Evolutionary conservation across 139 green algal species (phyloP), one percentile per base, ranked within the genome.

Genomic region (Tetradesmus obliquus): DNA sequence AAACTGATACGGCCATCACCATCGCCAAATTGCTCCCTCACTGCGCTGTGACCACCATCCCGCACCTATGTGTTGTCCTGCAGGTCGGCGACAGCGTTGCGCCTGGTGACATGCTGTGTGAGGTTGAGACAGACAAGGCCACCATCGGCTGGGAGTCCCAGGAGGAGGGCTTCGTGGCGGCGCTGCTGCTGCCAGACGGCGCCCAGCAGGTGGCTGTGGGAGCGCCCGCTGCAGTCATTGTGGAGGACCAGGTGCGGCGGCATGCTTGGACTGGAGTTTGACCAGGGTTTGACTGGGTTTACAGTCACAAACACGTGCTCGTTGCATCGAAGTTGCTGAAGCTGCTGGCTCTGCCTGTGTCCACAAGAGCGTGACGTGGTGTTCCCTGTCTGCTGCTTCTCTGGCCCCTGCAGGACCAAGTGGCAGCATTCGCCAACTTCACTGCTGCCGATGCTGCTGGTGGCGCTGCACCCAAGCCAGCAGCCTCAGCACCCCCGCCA

Each of bases 111-210:
- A 92, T 99, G 72, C 95, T 99, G 58, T 97, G 94, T 66, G 98
- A 99, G 88, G 96, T 99, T 32, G 98, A 99, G 94, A 99, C 98
- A 2, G 98, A 99, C 94, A 99, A 99, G 95, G 97, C 98, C 55
- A 99, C 96, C n/a, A 98, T 99, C 79, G 96, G 97, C 55, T 99
- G 97, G 97, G 98, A 99, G 94, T 92, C 95, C 2, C 95, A 99
- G 93, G 98, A 99, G 82, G 98, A 99, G 82, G 98, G 98, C 13
- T 97, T 96, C 57, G 71, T 99, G 54, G 97, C 97, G 5, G 97
- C 96, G 88, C 97, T 99, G n/a, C 91, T 99, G 55, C 82, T 97
- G 24, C 88, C 94, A 0, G 94, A 94, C 9, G 96, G 97, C 32
- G 84, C 95, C 24, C 95, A 97, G 86, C 95, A 98, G 88, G 95